Base-by-base conservation (phyloP, 2,329 filamentous ascomycete species). In the Ophiocordyceps robertsii region DNA sequence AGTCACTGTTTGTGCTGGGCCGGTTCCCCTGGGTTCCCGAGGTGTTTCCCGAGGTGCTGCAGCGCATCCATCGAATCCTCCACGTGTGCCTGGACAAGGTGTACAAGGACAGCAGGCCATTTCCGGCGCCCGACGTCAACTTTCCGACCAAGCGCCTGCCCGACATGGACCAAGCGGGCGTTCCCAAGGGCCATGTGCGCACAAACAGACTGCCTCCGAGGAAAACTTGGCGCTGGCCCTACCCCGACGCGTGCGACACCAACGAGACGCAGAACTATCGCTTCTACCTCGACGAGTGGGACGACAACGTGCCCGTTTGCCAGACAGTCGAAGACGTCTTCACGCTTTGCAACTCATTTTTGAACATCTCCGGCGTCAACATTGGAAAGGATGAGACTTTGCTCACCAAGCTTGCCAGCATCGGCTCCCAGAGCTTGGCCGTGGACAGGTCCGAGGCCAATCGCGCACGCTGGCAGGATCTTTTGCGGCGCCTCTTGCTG, bases 201-300 rank as follows among this genome's bases (percentile, higher is more conserved):
- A 66, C 83, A 32, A 66, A 59, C 31, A 70, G 78, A 41, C 69
- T 77, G 24, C 64, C 72, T 3, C 65, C 75, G n/a, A 77, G 77
- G 51, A 83, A 82, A 54, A 71, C 77, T 14, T 68, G 92, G 49
- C 77, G 84, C 47, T 95, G 90, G 90, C 84, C 88, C 5, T 82
- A 83, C 52, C 77, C 87, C 6, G 89, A 95, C 52, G 80, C 77
- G 50, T 73, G 73, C 48, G 85, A 92, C 54, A 78, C 77, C 24
- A 80, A 80, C 43, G 85, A 88, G 51, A 80, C 81, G 17, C 72
- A 74, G n/a, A 76, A 84, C 41, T 96, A 95, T 59, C 78, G 84
- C 30, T 96, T 93, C 58, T 98, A 98, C 61, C 95, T 92, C 80
- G 88, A 95, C 45, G 92, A 96, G 52, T 98, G 92, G 92, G 73